Base-by-base conservation (phyloP, 1,284 basidiomycete genomes). In the Somion occarium region DNA sequence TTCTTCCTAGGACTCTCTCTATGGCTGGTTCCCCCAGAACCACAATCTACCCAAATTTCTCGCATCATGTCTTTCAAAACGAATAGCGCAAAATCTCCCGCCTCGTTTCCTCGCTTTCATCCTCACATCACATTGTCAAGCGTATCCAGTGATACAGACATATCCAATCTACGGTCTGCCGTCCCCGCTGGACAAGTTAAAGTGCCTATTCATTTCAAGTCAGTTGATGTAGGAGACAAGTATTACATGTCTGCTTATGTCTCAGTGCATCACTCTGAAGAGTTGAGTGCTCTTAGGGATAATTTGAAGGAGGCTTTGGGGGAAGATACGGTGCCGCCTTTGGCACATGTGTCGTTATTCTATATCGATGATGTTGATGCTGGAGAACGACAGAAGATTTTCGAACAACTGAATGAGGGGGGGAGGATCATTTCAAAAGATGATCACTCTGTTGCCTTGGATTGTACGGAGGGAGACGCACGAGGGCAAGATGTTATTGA, bases 241-340 rank as follows among this genome's bases (percentile, higher is more conserved):
- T 90, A 82, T 65, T 88, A 81, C 63, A 79, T 83, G 59, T 87
- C 85, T 1, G 80, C 88, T n/a, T 81, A 80, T 62, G 64, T 83
- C 54, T 68, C 74, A 2, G 68, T 85, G 57, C 59, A 66, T 27
- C 73, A 67, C 4, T 73, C 77, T 2, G 58, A 60, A 1, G 76
- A 69, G 22, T 68, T 90, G 20, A 55, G 63, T 13, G 60, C 59
- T n/a, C 64, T 89, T 30, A 83, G 82, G 55, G 62, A 58, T 13
- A 61, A 69, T 18, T 68, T 89, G 30, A 34, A 7, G 7, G 7
- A 34, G 30, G 7, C 30, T 34, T 19, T 69, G 3, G 69, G 68
- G 3, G 57, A 75, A 15, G 63, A 71, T 24, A 71, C 76, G 0
- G 59, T 67, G 1, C 83, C 84, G 0, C 66, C 70, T 34, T 82